Evolutionary conservation across 768 basidiomycete genomes (phyloP), one percentile per base, ranked within the genome.

Genomic region (Pleurotus tuber-regium): DNA sequence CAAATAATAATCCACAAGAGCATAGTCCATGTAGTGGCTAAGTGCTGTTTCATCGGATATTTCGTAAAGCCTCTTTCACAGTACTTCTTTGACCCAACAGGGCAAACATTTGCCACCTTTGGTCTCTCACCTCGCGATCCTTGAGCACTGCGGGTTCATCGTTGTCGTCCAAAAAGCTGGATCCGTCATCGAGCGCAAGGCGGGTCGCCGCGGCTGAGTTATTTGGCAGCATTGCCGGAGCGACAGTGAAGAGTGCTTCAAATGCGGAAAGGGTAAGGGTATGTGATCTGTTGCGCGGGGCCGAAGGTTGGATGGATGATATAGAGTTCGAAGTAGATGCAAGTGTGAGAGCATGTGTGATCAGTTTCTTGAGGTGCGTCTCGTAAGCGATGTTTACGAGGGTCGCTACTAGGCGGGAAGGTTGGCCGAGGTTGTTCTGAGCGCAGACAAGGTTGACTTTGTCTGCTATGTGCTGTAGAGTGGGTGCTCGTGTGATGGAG

Each of bases 361-460:
- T 86, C 23, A 92, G 78, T 52, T 91, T 87, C 61, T 92, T 92
- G 3, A 92, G 75, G 63, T 89, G 89, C 14, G 87, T 87, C 74
- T 92, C 89, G 59, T 84, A 86, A 1, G 89, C 89, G 42, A 89
- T 76, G 65, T 83, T 82, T 76, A 91, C 79, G 2, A 92, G 72
- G 2, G 82, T 73, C 10, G 87, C 74, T 5, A 88, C 89, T 5
- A 73, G 66, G 41, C 82, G 82, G 4, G 79, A 73, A 0, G 89
- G 87, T 14, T 75, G 66, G 2, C 71, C 71, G 1, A 91, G 66
- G 57, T 84, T 84, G 58, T 90, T 83, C 59, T 92, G 89, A 1
- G 87, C 86, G 33, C 83, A 88, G 54, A 90, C 86, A 28, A 92
- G 80, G 59, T 89, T 89, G 54, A 91, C 81, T 50, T 89, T 78